Evolutionary conservation across 2,329 filamentous ascomycete species (phyloP).

Genomic region (Sarocladium kiliense): DNA sequence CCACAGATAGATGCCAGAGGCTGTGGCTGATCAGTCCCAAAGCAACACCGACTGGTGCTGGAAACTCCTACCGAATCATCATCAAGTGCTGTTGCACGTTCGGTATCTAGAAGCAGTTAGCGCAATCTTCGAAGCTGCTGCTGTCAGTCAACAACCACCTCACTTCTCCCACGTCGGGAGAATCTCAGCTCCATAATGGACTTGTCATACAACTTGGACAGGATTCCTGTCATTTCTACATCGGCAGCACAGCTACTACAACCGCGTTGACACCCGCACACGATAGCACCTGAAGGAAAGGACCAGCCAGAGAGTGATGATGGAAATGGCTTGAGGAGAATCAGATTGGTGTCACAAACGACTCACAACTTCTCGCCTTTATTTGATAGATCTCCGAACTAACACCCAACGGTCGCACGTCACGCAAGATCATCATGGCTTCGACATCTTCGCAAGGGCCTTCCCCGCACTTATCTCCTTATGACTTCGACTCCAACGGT

Average conservation of each 20-base stretch:
- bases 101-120: conserved; percentile 7
- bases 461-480: conserved; percentile 33
- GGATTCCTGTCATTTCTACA: too few relatives aligned
- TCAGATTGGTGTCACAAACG: too few relatives aligned
- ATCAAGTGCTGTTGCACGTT: conserved; percentile 1
- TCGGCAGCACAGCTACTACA: too few relatives aligned
- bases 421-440: conserved; percentile 18
- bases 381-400: too few relatives aligned
- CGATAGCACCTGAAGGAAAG: too few relatives aligned
- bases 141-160: background rate
- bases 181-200: background rate
- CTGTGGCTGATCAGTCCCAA: background rate
- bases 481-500: conserved; percentile 33
- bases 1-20: background rate
- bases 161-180: background rate
- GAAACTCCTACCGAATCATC: conserved; percentile 6
- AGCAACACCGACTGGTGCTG: background rate
- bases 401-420: too few relatives aligned
- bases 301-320: too few relatives aligned
- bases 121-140: background rate
- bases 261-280: too few relatives aligned
- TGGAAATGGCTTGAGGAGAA: too few relatives aligned
- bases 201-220: background rate
- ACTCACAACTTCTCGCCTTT: too few relatives aligned
- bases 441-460: conserved; percentile 33